Conservation (phyloP, 768 basidiomycete genomes). For the Hebeloma cylindrosporum region DNA sequence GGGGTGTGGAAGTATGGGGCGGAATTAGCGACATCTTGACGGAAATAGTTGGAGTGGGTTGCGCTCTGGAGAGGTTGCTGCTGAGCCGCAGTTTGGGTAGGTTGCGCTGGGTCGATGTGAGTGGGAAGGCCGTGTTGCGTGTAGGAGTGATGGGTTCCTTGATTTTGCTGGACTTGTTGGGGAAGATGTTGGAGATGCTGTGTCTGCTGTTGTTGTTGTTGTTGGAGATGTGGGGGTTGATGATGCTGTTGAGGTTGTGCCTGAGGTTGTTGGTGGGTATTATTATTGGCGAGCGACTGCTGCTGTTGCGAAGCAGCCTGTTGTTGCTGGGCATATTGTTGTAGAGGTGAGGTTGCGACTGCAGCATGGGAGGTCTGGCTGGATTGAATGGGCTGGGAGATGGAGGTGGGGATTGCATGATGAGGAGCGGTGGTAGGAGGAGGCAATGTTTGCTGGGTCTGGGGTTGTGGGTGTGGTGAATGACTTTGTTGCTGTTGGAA, state of each 20-base stretch:
- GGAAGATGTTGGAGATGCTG: slow-evolving; percentile 43
- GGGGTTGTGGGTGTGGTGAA: slow-evolving; percentile 34
- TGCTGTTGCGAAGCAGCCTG: slow-evolving; percentile 32
- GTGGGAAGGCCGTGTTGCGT: slow-evolving; percentile 64
- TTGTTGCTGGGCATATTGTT: slow-evolving; percentile 42
- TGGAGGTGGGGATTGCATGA: slow-evolving; percentile 34
- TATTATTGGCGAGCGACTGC: slow-evolving; percentile 12
- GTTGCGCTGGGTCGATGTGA: slow-evolving; percentile 64
- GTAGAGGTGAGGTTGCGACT: slow-evolving; percentile 37
- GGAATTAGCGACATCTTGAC: slow-evolving; percentile 52
- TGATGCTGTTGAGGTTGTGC: slow-evolving; percentile 28
- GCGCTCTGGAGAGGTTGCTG: slow-evolving; percentile 44
- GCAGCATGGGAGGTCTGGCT: slow-evolving; percentile 29
- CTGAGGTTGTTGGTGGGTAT: slow-evolving; percentile 19
- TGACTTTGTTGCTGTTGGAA: slow-evolving; percentile 47
- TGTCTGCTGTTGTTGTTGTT: slow-evolving; percentile 38
- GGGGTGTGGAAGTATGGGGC: slow-evolving; percentile 75
- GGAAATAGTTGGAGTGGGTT: slow-evolving; percentile 63
- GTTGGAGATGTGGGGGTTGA: slow-evolving; percentile 36
- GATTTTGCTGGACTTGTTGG: slow-evolving; percentile 45
- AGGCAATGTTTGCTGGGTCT: slow-evolving; percentile 25
- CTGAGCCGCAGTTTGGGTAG: slow-evolving; percentile 32
- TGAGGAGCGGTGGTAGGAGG: slow-evolving; percentile 31
- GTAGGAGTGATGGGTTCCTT: slow-evolving; percentile 50
- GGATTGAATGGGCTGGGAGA: slow-evolving; percentile 40